Conservation (phyloP, 768 basidiomycete species). For the Psilocybe sp. region DNA sequence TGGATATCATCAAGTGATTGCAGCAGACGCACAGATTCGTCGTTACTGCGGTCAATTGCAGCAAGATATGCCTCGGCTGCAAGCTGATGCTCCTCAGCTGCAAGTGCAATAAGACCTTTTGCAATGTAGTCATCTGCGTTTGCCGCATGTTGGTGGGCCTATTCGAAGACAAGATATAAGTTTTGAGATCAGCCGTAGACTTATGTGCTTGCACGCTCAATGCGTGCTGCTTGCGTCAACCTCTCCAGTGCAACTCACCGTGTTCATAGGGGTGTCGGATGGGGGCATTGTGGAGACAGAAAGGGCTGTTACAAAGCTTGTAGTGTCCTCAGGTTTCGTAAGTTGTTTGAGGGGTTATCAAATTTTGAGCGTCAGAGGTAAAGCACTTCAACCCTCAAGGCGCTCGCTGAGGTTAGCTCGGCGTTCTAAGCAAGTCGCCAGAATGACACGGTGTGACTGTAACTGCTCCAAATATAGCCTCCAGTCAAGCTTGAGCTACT, state of each 20-base stretch:
- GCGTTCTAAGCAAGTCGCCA: too few relatives aligned
- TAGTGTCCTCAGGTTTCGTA: too few relatives aligned
- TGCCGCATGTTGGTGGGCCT: slow-evolving; percentile 83
- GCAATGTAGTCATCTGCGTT: slow-evolving; percentile 72
- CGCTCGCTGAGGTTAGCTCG: too few relatives aligned
- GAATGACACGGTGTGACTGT: too few relatives aligned
- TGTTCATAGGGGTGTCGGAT: slow-evolving; percentile 49
- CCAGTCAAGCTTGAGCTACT: too few relatives aligned
- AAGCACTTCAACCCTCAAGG: too few relatives aligned
- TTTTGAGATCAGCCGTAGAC: background rate
- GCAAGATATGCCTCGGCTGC: slow-evolving; percentile 75
- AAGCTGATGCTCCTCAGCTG: slow-evolving; percentile 70
- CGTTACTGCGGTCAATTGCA: slow-evolving; percentile 69
- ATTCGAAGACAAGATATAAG: slow-evolving; percentile 4
- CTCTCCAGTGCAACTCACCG: slow-evolving; percentile 42
- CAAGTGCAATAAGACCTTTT: slow-evolving; percentile 67
- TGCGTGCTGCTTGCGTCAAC: background rate
- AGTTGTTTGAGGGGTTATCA: too few relatives aligned
- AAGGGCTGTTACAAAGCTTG: background rate
- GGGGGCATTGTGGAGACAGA: slow-evolving; percentile 31
- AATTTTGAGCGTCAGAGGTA: too few relatives aligned
- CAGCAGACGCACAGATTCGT: slow-evolving; percentile 57
- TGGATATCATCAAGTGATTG: background rate
- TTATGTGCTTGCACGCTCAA: background rate
- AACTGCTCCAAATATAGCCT: too few relatives aligned